phyloP scores from a whole-genome alignment of 2,329 filamentous ascomycete species.

The Xylariaceae sp. region DNA sequence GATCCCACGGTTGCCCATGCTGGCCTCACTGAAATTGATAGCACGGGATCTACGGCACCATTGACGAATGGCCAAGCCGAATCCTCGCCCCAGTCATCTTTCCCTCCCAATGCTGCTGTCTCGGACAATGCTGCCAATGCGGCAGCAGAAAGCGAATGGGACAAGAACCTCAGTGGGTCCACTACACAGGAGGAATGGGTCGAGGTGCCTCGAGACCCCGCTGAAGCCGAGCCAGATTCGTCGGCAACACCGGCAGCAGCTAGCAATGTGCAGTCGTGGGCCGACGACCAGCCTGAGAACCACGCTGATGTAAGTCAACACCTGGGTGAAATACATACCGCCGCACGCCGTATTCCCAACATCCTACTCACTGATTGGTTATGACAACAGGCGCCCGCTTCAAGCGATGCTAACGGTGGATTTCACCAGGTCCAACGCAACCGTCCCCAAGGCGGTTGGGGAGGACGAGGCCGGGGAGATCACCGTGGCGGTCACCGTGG shows the following conservation, averaged over 20 bases:
- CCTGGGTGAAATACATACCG: not conserved
- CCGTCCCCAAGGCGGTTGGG: slow-evolving; percentile 24
- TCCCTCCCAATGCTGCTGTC: slow-evolving; percentile 46
- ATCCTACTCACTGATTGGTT: slow-evolving; percentile 6
- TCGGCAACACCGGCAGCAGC: slow-evolving; percentile 54
- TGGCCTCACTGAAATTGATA: slow-evolving; percentile 61
- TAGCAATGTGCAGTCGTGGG: slow-evolving; percentile 65
- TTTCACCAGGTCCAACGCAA: slow-evolving; percentile 32
- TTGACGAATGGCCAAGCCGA: slow-evolving; percentile 43
- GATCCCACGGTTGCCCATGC: slow-evolving; percentile 66
- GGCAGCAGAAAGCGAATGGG: slow-evolving; percentile 63
- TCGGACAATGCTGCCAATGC: slow-evolving; percentile 51
- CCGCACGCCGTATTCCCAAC: not conserved
- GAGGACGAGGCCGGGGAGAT: slow-evolving; percentile 28
- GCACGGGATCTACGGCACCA: slow-evolving; percentile 35
- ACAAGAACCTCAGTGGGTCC: slow-evolving; percentile 45
- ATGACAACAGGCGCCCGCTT: slow-evolving; percentile 20
- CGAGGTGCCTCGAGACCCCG: slow-evolving; percentile 64
- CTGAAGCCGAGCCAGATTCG: slow-evolving; percentile 66
- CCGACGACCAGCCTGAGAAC: slow-evolving; percentile 66
- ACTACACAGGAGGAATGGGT: slow-evolving; percentile 64
- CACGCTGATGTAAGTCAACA: slow-evolving; percentile 37
- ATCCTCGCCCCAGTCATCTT: slow-evolving; percentile 28
- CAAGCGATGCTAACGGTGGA: slow-evolving; percentile 27
- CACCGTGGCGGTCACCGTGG: slow-evolving; percentile 27